Percentiles rank a stretch among this genome's conserved stretches.
phyloP scores from a whole-genome alignment of 352 stramenopile species.

The Bremia lactucae region DNA sequence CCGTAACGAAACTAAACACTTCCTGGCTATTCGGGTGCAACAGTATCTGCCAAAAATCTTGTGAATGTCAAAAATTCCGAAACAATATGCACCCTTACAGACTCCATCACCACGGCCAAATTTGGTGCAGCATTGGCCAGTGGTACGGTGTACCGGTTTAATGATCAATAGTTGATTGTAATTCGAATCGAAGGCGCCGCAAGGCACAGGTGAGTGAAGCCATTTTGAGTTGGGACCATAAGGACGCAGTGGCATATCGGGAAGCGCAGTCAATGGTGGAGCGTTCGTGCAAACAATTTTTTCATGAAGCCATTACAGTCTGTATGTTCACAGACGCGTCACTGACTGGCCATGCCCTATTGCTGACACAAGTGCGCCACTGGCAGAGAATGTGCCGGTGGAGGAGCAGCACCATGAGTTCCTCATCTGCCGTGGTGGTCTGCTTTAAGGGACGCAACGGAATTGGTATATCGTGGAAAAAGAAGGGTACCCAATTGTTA shows the following conservation, averaged over 20 bases:
- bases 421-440: not conserved
- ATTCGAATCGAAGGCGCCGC: not conserved
- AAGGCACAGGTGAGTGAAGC: not conserved
- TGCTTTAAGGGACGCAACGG: not conserved
- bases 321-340: not conserved
- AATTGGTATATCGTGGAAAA: slow-evolving; percentile 12
- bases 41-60: too few relatives aligned
- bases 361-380: not conserved
- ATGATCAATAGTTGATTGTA: too few relatives aligned
- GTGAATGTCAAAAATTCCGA: too few relatives aligned
- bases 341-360: not conserved
- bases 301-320: not conserved
- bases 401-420: slow-evolving; percentile 4
- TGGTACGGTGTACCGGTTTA: too few relatives aligned
- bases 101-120: too few relatives aligned
- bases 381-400: slow-evolving; percentile 1
- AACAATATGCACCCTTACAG: too few relatives aligned
- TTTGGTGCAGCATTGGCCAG: too few relatives aligned
- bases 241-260: not conserved
- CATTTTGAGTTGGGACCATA: not conserved
- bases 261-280: not conserved
- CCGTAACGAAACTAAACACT: too few relatives aligned
- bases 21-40: too few relatives aligned
- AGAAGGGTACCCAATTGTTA: slow-evolving; percentile 3
- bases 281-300: not conserved